phyloP scores from a whole-genome alignment of 2,329 filamentous ascomycete species.

The Sporothrix brasiliensis region DNA sequence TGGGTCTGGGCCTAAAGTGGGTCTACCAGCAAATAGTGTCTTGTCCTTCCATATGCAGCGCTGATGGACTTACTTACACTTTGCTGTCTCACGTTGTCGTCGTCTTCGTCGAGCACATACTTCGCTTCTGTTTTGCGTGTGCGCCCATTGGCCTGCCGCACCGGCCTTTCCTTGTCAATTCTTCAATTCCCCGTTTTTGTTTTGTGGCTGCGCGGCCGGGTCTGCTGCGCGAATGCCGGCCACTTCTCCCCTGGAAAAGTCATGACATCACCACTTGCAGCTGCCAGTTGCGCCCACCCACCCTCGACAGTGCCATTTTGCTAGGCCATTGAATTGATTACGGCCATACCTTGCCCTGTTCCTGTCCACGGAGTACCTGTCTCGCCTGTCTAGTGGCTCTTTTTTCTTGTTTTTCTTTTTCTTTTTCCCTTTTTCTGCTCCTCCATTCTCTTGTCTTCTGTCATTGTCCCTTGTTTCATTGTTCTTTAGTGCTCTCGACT shows the following conservation, averaged over 20 bases:
- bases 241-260: slow-evolving; percentile 22
- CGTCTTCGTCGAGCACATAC: not conserved
- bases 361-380: not conserved
- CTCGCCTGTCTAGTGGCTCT: no score
- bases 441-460: not conserved
- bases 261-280: slow-evolving; percentile 32
- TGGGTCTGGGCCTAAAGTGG: slow-evolving; percentile 16
- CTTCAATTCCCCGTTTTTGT: not conserved
- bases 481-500: slow-evolving; percentile 18
- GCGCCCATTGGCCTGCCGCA: not conserved
- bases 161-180: not conserved
- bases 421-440: not conserved
- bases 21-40: not conserved
- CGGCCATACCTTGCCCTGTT: slow-evolving; percentile 1
- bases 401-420: slow-evolving; percentile 1
- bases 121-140: not conserved
- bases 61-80: not conserved
- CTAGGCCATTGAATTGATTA: slow-evolving; percentile 24
- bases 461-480: slow-evolving; percentile 10
- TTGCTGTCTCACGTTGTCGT: slow-evolving; percentile 5
- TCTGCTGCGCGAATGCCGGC: slow-evolving; percentile 17
- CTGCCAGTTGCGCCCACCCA: slow-evolving; percentile 20
- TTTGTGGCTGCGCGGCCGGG: slow-evolving; percentile 11
- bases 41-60: slow-evolving; percentile 21
- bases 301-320: slow-evolving; percentile 1